These are phyloP conservation scores for Syzygium oleosum DNA, from an alignment of 345 rosid species.

Conservation along the genomic window DNA sequence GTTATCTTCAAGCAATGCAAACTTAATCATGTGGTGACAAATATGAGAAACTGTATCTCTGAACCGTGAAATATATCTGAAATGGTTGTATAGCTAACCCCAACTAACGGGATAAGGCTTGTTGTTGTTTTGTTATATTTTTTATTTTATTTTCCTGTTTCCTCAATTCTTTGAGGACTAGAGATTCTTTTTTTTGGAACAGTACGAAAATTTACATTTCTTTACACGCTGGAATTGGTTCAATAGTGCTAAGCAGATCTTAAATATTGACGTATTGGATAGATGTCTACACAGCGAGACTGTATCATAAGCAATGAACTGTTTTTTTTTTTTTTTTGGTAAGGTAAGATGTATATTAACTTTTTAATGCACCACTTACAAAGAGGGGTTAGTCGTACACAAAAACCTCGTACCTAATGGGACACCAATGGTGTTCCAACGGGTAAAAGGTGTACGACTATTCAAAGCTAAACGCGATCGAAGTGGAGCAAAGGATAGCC, in stretches of 20 bases:
- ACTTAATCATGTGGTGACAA: neutral
- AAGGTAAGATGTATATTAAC: too few relatives aligned
- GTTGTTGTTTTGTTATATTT: neutral
- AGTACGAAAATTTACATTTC: neutral
- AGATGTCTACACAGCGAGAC: neutral
- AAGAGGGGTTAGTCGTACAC: too few relatives aligned
- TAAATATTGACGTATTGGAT: neutral
- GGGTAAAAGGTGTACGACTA: too few relatives aligned
- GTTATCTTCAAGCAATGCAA: neutral
- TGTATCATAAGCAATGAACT: neutral
- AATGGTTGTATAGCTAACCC: neutral
- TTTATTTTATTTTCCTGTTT: neutral
- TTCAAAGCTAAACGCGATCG: too few relatives aligned
- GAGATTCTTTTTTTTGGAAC: neutral
- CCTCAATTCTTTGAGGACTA: neutral
- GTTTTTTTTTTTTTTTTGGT: too few relatives aligned
- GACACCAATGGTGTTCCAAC: too few relatives aligned
- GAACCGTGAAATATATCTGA: neutral
- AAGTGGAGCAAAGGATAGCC: too few relatives aligned
- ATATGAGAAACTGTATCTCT: neutral
- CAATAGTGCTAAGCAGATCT: neutral
- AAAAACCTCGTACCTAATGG: too few relatives aligned
- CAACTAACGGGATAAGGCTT: neutral
- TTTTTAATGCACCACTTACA: too few relatives aligned
- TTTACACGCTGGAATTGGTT: neutral